phyloP scores from a whole-genome alignment of 2,329 filamentous ascomycete genomes.

The Emydomyces testavorans region DNA sequence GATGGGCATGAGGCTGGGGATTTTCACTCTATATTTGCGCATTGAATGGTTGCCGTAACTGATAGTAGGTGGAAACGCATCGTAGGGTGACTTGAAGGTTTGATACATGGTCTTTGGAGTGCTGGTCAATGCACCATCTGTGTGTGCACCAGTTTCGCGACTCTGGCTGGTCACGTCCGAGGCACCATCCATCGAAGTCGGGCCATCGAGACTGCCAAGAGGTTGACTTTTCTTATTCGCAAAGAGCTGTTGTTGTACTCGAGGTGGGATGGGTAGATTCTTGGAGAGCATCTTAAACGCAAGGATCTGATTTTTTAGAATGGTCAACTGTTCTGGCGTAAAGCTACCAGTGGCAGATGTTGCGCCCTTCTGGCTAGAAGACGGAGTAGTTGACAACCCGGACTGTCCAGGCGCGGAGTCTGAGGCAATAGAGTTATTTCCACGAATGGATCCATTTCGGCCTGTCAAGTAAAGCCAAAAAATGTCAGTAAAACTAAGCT shows the following conservation, averaged over 20 bases:
- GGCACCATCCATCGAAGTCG: slow-evolving; percentile 30
- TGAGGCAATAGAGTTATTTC: slow-evolving; percentile 22
- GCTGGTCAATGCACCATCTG: slow-evolving; percentile 20
- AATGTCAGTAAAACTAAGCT: slow-evolving; percentile 9
- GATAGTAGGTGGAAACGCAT: slow-evolving; percentile 47
- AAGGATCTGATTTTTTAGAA: slow-evolving; percentile 73
- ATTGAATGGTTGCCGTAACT: slow-evolving; percentile 68
- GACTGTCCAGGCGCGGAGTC: slow-evolving; percentile 19
- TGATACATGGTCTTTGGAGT: slow-evolving; percentile 46
- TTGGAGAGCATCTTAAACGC: slow-evolving; percentile 86
- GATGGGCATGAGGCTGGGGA: slow-evolving; percentile 78
- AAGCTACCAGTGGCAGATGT: slow-evolving; percentile 47
- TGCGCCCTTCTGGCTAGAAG: slow-evolving; percentile 23
- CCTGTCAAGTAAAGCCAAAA: slow-evolving; percentile 19
- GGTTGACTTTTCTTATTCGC: slow-evolving; percentile 39
- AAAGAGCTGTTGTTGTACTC: slow-evolving; percentile 74
- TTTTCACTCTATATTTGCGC: slow-evolving; percentile 63
- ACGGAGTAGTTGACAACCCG: slow-evolving; percentile 14
- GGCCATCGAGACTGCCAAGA: slow-evolving; percentile 19
- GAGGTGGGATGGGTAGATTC: slow-evolving; percentile 66
- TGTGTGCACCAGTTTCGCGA: slow-evolving; percentile 14
- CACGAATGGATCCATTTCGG: slow-evolving; percentile 26
- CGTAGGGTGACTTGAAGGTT: slow-evolving; percentile 64
- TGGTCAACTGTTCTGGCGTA: slow-evolving; percentile 63
- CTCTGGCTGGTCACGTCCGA: slow-evolving; percentile 31